Percentiles rank a stretch among this genome's conserved stretches.
Evolutionary conservation across 805 yeast species (phyloP).

Genomic region (Priceomyces carsonii): DNA sequence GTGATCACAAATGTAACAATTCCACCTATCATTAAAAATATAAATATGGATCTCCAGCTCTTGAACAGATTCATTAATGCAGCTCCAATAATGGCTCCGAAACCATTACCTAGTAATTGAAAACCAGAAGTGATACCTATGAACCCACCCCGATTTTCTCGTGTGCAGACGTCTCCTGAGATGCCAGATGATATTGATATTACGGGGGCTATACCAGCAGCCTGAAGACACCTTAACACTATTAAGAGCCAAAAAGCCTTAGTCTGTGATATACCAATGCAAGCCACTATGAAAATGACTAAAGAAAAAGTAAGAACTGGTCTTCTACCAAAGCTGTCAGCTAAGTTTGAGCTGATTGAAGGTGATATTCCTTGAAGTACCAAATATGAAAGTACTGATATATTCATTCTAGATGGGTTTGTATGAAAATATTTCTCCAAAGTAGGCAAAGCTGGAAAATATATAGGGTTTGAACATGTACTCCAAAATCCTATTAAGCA

Average conservation of each 20-base stretch:
- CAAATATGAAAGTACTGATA: constrained; percentile 76
- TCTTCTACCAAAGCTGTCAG: constrained; percentile 73
- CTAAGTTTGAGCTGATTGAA: constrained; percentile 61
- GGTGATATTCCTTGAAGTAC: constrained; percentile 80
- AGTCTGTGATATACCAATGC: constrained; percentile 64
- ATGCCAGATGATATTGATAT: constrained; percentile 70
- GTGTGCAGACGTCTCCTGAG: constrained; percentile 70
- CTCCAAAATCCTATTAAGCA: constrained; percentile 63
- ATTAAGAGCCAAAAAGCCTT: constrained; percentile 61
- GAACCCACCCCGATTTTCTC: constrained; percentile 67
- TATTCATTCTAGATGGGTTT: constrained; percentile 57
- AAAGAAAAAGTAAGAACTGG: constrained; percentile 62
- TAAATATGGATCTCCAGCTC: constrained; percentile 75
- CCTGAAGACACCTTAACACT: constrained; percentile 72
- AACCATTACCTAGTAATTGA: constrained; percentile 69
- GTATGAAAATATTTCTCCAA: constrained; percentile 57
- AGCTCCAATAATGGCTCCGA: constrained; percentile 72
- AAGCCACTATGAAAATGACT: constrained; percentile 55
- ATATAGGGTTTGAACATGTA: constrained; percentile 72
- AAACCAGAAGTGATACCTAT: constrained; percentile 68
- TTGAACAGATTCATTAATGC: constrained; percentile 34
- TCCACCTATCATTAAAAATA: constrained; percentile 70
- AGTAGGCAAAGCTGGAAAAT: constrained; percentile 71
- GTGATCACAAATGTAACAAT: constrained; percentile 38
- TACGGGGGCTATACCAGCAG: constrained; percentile 74